Evolutionary conservation across 345 rosid species (phyloP).

Genomic region (Lenwebbia sp.): DNA sequence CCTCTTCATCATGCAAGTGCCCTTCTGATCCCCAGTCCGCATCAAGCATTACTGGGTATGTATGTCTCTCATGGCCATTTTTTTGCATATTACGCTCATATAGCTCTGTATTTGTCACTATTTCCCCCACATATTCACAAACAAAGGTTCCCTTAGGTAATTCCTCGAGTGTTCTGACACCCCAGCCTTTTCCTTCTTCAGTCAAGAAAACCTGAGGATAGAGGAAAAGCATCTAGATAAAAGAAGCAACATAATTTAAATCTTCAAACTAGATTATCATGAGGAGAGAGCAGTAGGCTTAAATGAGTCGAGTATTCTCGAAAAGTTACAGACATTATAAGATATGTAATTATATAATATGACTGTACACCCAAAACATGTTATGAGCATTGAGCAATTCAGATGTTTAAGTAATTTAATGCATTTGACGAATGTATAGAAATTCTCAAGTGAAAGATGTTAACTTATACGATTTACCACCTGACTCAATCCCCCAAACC

Average conservation of each 20-base stretch:
- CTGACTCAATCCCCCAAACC: not conserved
- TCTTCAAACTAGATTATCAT: not conserved
- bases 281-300: not conserved
- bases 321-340: not conserved
- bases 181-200: constrained; percentile 78
- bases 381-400: not conserved
- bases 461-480: not conserved
- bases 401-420: not conserved
- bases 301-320: not conserved
- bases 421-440: not conserved
- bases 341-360: not conserved
- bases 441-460: not conserved
- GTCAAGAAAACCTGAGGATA: constrained; percentile 52
- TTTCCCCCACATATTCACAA: constrained; percentile 85
- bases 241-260: not conserved
- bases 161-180: constrained; percentile 52
- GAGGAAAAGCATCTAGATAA: not conserved
- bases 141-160: constrained; percentile 75
- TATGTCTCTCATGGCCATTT: constrained; percentile 20
- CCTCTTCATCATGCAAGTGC: constrained; percentile 42
- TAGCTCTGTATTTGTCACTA: constrained; percentile 60
- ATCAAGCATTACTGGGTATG: constrained; percentile 60
- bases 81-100: constrained; percentile 29
- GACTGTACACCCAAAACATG: not conserved
- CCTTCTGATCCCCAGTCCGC: constrained; percentile 73